phyloP scores from a whole-genome alignment of 2,329 filamentous ascomycete genomes.

The Trichoderma sp. region DNA sequence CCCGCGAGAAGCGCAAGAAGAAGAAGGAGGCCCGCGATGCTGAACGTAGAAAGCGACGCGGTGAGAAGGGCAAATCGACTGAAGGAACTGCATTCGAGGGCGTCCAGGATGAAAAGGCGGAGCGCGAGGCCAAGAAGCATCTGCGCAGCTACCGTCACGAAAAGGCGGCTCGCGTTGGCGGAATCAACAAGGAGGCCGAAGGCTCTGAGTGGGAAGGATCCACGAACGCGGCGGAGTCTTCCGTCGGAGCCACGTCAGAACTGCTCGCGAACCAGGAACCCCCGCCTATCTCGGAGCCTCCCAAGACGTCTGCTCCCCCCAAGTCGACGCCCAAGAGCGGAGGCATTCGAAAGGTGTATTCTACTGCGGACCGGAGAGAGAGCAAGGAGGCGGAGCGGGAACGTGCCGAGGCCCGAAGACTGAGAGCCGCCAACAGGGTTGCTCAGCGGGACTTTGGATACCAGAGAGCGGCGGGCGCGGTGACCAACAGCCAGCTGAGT shows the following conservation, averaged over 20 bases:
- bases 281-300: constrained; percentile 55
- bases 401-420: constrained; percentile 53
- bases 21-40: constrained; percentile 49
- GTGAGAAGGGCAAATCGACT: constrained; percentile 43
- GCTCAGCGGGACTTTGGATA: constrained; percentile 53
- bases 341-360: constrained; percentile 62
- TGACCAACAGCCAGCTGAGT: constrained; percentile 33
- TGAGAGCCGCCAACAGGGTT: constrained; percentile 53
- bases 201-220: constrained; percentile 76
- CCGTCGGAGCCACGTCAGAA: constrained; percentile 58
- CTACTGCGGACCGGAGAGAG: constrained; percentile 54
- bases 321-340: constrained; percentile 28
- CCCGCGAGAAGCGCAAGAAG: constrained; percentile 56
- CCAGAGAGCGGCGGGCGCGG: constrained; percentile 42
- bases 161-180: constrained; percentile 81
- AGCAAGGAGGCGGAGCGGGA: constrained; percentile 54
- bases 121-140: constrained; percentile 63
- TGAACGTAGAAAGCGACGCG: constrained; percentile 32
- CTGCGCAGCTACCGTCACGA: constrained; percentile 84
- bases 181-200: constrained; percentile 80
- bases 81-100: constrained; percentile 55
- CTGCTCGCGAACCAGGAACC: constrained; percentile 58
- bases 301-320: constrained; percentile 35
- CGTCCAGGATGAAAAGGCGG: constrained; percentile 62
- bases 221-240: constrained; percentile 64